These are phyloP conservation scores for Pseudocercospora macadamiae DNA, from an alignment of 2,329 filamentous ascomycete genomes.

Conservation along the genomic window DNA sequence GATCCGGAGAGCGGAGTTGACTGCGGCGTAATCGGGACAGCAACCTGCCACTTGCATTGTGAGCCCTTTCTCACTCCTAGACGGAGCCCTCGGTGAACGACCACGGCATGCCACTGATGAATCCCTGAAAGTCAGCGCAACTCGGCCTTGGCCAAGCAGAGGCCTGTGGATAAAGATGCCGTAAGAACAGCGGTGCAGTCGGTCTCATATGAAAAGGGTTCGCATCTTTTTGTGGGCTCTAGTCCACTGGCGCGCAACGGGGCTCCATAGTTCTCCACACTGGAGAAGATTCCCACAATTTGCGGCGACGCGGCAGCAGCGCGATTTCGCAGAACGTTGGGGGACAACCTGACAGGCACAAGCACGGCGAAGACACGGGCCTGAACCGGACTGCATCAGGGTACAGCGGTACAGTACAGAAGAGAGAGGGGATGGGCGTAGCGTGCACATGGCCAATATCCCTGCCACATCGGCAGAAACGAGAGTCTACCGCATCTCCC, in stretches of 20 bases:
- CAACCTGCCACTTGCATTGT: too few relatives aligned
- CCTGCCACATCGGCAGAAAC: background rate
- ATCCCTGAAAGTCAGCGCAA: too few relatives aligned
- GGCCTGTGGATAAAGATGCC: background rate
- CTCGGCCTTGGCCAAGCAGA: too few relatives aligned
- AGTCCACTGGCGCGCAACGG: background rate
- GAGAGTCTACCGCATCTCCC: conserved; percentile 1
- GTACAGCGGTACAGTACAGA: background rate
- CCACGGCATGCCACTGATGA: too few relatives aligned
- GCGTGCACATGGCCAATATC: background rate
- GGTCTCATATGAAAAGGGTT: background rate
- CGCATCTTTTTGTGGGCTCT: background rate
- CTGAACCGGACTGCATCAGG: background rate
- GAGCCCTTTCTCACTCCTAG: too few relatives aligned
- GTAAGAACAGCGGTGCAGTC: background rate
- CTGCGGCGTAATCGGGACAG: too few relatives aligned
- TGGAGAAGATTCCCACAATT: background rate
- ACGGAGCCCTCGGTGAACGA: too few relatives aligned
- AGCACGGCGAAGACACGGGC: background rate
- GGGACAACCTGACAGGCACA: background rate
- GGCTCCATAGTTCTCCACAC: background rate
- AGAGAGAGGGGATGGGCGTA: background rate
- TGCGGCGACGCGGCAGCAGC: background rate
- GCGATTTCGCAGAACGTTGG: background rate
- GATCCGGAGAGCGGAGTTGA: background rate